These are phyloP conservation scores for Coniferiporia sulphurascens DNA, from an alignment of 1,284 basidiomycete genomes.

Conservation along the genomic window DNA sequence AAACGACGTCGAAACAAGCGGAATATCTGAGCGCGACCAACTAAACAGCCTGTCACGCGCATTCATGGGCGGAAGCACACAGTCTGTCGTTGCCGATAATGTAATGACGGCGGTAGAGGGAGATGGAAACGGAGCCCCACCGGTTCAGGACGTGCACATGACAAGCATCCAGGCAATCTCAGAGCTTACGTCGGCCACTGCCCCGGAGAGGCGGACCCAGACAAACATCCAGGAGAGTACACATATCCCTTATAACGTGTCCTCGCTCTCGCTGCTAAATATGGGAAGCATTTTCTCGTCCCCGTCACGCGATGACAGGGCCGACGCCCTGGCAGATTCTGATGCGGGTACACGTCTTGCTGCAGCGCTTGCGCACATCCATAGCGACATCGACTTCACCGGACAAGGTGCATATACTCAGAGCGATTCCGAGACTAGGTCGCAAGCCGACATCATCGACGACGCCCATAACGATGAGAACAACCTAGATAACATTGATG, in stretches of 20 bases:
- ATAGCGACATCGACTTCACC: slow-evolving; percentile 2
- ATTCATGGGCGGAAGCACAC: not conserved
- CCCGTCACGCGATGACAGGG: too few relatives aligned
- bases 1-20: not conserved
- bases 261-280: too few relatives aligned
- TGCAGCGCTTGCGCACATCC: slow-evolving; percentile 6
- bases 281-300: too few relatives aligned
- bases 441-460: not conserved
- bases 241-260: not conserved
- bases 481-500: not conserved
- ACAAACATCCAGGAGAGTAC: too few relatives aligned
- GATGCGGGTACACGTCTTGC: not conserved
- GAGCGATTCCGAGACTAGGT: not conserved
- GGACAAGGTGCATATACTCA: not conserved
- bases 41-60: slow-evolving; percentile 3
- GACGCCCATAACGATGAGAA: not conserved
- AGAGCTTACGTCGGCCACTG: too few relatives aligned
- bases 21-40: slow-evolving; percentile 3
- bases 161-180: too few relatives aligned
- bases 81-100: not conserved
- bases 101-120: not conserved
- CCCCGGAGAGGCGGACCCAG: too few relatives aligned
- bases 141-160: too few relatives aligned
- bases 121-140: not conserved
- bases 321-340: not conserved